These are phyloP conservation scores for Scutellaria galericulata DNA, from an alignment of 257 asterid species.

Conservation along the genomic window DNA sequence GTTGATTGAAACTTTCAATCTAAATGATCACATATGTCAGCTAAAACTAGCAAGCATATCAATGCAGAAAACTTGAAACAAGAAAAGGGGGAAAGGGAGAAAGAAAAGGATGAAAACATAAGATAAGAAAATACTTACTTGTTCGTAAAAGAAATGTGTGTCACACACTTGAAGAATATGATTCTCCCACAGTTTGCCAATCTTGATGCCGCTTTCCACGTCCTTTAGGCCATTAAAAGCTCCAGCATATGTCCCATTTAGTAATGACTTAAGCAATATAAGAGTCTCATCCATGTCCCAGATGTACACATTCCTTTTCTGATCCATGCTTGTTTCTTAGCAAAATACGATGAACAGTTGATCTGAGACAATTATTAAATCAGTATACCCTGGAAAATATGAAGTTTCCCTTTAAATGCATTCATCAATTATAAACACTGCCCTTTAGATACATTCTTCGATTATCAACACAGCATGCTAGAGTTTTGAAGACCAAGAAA, in stretches of 20 bases:
- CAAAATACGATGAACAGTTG: constrained; percentile 25
- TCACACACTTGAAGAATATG: constrained; percentile 86
- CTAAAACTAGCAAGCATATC: constrained; percentile 25
- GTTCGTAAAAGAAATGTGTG: constrained; percentile 82
- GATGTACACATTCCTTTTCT: constrained; percentile 71
- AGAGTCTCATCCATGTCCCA: constrained; percentile 99
- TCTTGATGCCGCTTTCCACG: constrained; percentile 60
- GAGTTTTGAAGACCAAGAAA: neutral
- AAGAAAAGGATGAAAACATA: neutral
- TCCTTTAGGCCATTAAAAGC: constrained; percentile 71
- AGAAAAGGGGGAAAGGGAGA: neutral
- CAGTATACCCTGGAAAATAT: constrained; percentile 30
- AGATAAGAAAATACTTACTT: constrained; percentile 46
- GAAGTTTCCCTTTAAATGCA: constrained; percentile 13
- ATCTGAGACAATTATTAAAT: constrained; percentile 23
- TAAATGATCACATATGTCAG: constrained; percentile 41
- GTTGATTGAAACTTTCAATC: constrained; percentile 85
- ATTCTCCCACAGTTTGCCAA: constrained; percentile 87
- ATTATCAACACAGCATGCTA: constrained; percentile 8
- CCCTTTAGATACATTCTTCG: constrained; percentile 18
- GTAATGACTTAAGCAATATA: constrained; percentile 79
- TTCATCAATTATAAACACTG: constrained; percentile 16
- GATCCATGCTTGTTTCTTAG: constrained; percentile 49
- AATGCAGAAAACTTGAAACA: neutral
- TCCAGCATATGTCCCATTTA: constrained; percentile 74